Evolutionary conservation across 352 stramenopile species (phyloP), one percentile per base, ranked within the genome.

Genomic region (Phytophthora capsici): DNA sequence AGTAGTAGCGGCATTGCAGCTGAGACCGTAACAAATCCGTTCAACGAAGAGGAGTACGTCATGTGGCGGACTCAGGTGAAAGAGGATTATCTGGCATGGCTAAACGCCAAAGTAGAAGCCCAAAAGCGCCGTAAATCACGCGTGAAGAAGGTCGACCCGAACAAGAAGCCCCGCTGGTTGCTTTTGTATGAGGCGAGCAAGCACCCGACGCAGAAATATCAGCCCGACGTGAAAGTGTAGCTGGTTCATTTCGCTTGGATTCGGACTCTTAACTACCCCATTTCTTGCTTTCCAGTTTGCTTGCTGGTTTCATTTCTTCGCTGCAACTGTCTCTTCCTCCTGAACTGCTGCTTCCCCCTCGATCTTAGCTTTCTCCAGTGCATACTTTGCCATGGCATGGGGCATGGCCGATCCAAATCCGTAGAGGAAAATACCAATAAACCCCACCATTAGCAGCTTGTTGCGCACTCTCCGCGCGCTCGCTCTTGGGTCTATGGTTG

Each of bases 51-150:
- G 13, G 75, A 86, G 43, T 90, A 90, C 66, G 51, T 80, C 25
- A 59, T 79, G 32, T 92, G 83, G 83, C 77, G 81, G n/a, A 90
- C 81, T 4, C 49, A 89, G 62, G 75, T 90, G 34, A 89, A 93
- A 66, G 78, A 85, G 14, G 80, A 93, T 66, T 93, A 93, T 51
- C 44, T 93, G 37, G 78, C 73, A 48, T 91, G 84, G 84, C 55
- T 91, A 38, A 82, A 78, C 36, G 78, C 78, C 46, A 90, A 90
- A 56, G 57, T 91, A 5, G 82, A 81, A 53, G 63, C 63, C 32
- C 82, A 75, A 53, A 80, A 81, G 51, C 68, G 61, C 36, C 80
- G 77, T 12, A 82, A 80, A 12, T 59, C 63, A 20, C 64, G 71
- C 17, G 44, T 68, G 30, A 84, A 83, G 45, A 90, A 89, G 46